A percentile compares a stretch with the other conserved stretches of the same genome.
phyloP scores from a whole-genome alignment of 23 red algal species.

The Porphyridium purpureum region DNA sequence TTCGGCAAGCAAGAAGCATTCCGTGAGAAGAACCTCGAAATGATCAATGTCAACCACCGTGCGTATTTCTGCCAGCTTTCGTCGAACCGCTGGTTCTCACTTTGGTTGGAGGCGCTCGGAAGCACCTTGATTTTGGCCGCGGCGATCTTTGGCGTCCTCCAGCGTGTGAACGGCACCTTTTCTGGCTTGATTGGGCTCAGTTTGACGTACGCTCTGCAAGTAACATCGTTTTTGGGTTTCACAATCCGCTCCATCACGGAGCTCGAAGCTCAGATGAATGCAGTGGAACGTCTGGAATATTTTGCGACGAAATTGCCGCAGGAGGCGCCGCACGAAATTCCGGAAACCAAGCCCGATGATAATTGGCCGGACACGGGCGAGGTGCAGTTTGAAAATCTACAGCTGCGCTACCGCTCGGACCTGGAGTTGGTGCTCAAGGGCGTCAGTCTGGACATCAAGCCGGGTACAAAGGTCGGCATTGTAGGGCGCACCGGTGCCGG shows the following conservation, averaged over 20 bases:
- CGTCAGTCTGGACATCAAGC: slow-evolving; percentile 38
- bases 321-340: slow-evolving; percentile 40
- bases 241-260: slow-evolving; percentile 86
- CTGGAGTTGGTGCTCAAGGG: slow-evolving; percentile 65
- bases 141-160: slow-evolving; percentile 55
- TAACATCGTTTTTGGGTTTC: slow-evolving; percentile 69
- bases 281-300: slow-evolving; percentile 79
- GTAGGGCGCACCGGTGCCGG: slow-evolving; percentile 89
- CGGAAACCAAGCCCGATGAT: neutral
- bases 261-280: slow-evolving; percentile 87
- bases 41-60: slow-evolving; percentile 4
- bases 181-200: slow-evolving; percentile 39
- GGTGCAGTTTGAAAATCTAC: slow-evolving; percentile 40
- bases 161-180: slow-evolving; percentile 9
- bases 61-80: slow-evolving; percentile 20
- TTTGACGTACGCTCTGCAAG: slow-evolving; percentile 67
- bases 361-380: slow-evolving; percentile 49
- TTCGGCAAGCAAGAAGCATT: slow-evolving; percentile 33
- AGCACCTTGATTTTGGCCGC: slow-evolving; percentile 58
- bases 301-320: slow-evolving; percentile 53
- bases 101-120: slow-evolving; percentile 63
- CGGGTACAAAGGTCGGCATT: slow-evolving; percentile 36
- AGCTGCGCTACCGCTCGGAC: slow-evolving; percentile 69
- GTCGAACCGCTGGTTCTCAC: slow-evolving; percentile 62
- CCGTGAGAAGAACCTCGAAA: neutral